Evolutionary conservation across 139 green algal genomes (phyloP), one percentile per base, ranked within the genome.

Genomic region (Dunaliella primolecta): DNA sequence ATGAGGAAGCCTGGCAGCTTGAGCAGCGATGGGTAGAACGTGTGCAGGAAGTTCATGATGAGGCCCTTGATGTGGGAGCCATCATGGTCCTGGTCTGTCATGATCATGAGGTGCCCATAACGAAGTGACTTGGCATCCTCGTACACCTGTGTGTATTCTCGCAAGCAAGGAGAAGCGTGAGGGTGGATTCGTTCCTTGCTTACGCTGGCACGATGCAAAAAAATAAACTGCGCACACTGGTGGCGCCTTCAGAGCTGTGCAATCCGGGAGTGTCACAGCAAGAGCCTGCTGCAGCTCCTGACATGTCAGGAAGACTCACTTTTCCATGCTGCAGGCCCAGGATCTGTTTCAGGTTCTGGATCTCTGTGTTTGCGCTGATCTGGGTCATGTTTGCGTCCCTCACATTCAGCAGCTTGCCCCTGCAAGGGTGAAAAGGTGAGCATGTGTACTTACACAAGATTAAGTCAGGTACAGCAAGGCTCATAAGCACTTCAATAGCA

Each of bases 91-190:
- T 99, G 97, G 87, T 99, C 97, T 0, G 97, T 99, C 97, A 99
- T 99, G 88, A 99, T 99, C 97, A 99, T 99, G 3, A 99, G 91
- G 89, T 98, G 94, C 1, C 97, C 97, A 85, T 99, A 99, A 2
- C 97, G 94, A 90, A 99, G 94, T 25, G 92, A 92, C 89, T 97
- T 98, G 27, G 87, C 89, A 89, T 96, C 93, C 21, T 95, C 92
- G 86, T 99, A 99, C 74, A 91, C 84, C 93, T 97, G 90, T 75
- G 84, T 7, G n/a, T n/a, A n/a, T n/a, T n/a, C n/a, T n/a, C n/a
- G n/a, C n/a, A n/a, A n/a, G n/a, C 23, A 30, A 81, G 38, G 11
- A 32, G 2, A 57, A 24, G 3, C 3, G 76, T 11, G 76, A 29
- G 23, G 2, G 57, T 75, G 57, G n/a, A n/a, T n/a, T n/a, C n/a